These are phyloP conservation scores for Neurospora sp. DNA, from an alignment of 495 filamentous ascomycete genomes.

Conservation along the genomic window DNA sequence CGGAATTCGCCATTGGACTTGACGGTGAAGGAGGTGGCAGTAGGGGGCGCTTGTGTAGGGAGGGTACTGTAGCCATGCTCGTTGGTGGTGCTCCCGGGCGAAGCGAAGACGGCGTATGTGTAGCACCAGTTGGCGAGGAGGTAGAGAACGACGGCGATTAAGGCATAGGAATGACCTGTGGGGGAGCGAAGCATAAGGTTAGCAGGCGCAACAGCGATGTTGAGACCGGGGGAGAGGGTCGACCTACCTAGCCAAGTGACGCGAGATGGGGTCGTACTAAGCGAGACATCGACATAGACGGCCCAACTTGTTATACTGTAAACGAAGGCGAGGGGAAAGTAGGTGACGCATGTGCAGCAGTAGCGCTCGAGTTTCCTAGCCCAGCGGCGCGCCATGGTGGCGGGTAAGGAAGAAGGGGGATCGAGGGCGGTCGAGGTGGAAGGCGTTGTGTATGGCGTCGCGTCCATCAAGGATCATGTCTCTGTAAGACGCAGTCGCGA, in stretches of 20 bases:
- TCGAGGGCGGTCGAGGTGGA: conserved; percentile 5
- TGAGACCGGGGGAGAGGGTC: neutral
- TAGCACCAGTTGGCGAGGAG: conserved; percentile 77
- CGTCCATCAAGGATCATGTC: conserved; percentile 13
- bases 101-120: conserved; percentile 83
- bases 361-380: conserved; percentile 70
- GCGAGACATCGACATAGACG: conserved; percentile 70
- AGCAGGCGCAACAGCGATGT: neutral
- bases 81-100: conserved; percentile 59
- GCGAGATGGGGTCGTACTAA: conserved; percentile 51
- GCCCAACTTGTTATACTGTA: conserved; percentile 87
- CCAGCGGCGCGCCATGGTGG: conserved; percentile 43
- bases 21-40: conserved; percentile 72
- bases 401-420: neutral
- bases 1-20: conserved; percentile 77
- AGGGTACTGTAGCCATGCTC: conserved; percentile 42
- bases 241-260: conserved; percentile 57
- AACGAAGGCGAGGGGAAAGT: conserved; percentile 82
- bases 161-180: conserved; percentile 33
- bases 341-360: conserved; percentile 70
- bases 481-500: neutral
- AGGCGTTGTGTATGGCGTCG: conserved; percentile 12
- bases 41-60: conserved; percentile 35
- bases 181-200: neutral
- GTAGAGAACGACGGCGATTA: conserved; percentile 63